Evolutionary conservation across 768 basidiomycete species (phyloP), one percentile per base, ranked within the genome.

Genomic region (Suillus lakei): DNA sequence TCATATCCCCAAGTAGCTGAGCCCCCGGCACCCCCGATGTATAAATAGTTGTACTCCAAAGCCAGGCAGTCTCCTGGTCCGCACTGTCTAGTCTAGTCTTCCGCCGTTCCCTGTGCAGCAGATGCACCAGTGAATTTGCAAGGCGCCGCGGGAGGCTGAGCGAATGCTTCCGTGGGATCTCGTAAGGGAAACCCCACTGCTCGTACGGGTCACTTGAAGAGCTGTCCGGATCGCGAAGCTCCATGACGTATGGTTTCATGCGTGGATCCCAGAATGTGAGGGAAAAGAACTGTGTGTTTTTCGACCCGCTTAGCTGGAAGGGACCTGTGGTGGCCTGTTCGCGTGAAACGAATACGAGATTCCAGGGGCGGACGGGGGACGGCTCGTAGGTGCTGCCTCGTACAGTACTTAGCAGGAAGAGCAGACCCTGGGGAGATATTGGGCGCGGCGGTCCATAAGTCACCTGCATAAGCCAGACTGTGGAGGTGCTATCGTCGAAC

Each of bases 381-480:
- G 53, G 53, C 18, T 54, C 53, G 32, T 54, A 54, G 21, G 53
- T 12, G 21, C 32, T 54, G 53, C 53, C 53, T 54, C 53, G 32
- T 13, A 21, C 12, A n/a, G 53, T 13, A 34, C 21, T 34, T 3
- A 54, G 32, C 34, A 56, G 23, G 23, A 56, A 56, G 55, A 36
- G 55, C 7, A 36, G n/a, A 9, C 55, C 34, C n/a, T 56, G 15
- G 12, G 55, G 55, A 36, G 55, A 56, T n/a, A 56, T 56, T 8
- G n/a, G 55, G 34, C 55, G 34, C 5, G 34, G 34, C n/a, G 12
- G 12, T 54, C 53, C 30, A 34, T 34, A 13, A 21, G 30, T 23
- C 34, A 56, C 55, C 34, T 56, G 55, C n/a, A 56, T 38, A 38
- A 56, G 55, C 34, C 55, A 56, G n/a, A 56, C 55, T 16, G 55